A percentile compares a stretch with the other conserved stretches of the same genome.
Conservation (phyloP, 2,329 filamentous ascomycete genomes). For the Microdochium trichocladiopsis region DNA sequence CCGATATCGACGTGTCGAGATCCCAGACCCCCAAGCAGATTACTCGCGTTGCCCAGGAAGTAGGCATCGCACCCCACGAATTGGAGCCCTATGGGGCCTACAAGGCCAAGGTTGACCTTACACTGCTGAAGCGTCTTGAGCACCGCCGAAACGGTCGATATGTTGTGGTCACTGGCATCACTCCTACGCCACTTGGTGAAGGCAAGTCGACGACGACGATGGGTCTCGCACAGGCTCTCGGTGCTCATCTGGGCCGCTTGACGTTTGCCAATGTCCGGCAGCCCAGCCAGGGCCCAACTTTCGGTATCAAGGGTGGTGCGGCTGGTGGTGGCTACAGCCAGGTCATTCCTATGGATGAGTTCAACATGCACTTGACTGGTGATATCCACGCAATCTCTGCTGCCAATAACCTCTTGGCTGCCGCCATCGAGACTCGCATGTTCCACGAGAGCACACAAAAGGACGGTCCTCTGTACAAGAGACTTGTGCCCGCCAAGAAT, state of each 20-base stretch:
- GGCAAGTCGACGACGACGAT: constrained; percentile 98
- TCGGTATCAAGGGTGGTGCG: constrained; percentile 97
- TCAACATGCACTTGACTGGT: constrained; percentile 95
- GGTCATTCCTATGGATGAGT: constrained; percentile 99
- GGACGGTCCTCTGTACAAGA: constrained; percentile 77
- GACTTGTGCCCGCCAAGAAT: constrained; percentile 84
- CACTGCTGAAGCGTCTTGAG: constrained; percentile 71
- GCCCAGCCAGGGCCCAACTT: constrained; percentile 93
- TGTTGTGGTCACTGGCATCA: constrained; percentile 90
- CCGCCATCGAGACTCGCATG: constrained; percentile 94
- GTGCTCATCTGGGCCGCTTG: constrained; percentile 78
- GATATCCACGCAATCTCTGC: constrained; percentile 97
- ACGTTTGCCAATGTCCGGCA: constrained; percentile 96
- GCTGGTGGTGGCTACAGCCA: constrained; percentile 97
- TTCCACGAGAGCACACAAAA: constrained; percentile 97
- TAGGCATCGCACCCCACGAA: constrained; percentile 84
- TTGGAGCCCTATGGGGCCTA: constrained; percentile 90
- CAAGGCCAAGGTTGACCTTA: constrained; percentile 91
- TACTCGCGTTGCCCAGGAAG: constrained; percentile 72
- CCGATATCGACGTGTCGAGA: constrained; percentile 87
- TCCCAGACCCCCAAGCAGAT: constrained; percentile 90
- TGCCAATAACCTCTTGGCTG: constrained; percentile 93
- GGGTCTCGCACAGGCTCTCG: constrained; percentile 87
- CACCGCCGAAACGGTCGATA: constrained; percentile 88
- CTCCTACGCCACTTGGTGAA: constrained; percentile 91